phyloP scores from a whole-genome alignment of 2,329 filamentous ascomycete species.

The Fusarium scirpi region DNA sequence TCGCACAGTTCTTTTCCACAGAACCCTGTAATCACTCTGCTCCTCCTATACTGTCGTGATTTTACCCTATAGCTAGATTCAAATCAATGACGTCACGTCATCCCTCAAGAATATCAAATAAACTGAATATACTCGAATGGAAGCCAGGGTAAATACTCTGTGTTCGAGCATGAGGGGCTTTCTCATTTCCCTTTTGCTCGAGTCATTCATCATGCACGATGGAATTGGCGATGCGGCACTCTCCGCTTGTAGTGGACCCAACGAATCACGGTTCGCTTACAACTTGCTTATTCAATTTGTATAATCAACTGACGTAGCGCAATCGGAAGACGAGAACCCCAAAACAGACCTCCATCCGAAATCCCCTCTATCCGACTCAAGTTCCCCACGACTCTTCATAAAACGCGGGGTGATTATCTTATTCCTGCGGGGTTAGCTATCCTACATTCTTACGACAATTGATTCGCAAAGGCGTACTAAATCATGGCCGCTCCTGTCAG shows the following conservation, averaged over 20 bases:
- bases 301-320: background rate
- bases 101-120: too few relatives aligned
- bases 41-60: too few relatives aligned
- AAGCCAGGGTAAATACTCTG: too few relatives aligned
- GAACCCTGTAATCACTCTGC: too few relatives aligned
- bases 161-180: too few relatives aligned
- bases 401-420: background rate
- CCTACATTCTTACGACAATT: rapidly evolving
- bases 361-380: background rate
- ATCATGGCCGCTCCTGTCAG: slow-evolving; percentile 21
- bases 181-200: too few relatives aligned
- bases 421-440: background rate
- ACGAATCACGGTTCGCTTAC: background rate
- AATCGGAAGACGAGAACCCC: background rate
- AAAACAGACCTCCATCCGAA: background rate
- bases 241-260: background rate
- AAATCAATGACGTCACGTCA: too few relatives aligned
- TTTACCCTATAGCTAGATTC: too few relatives aligned
- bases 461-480: background rate
- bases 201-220: background rate
- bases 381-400: background rate
- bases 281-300: background rate
- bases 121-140: too few relatives aligned
- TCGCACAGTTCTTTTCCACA: too few relatives aligned
- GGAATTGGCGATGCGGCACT: background rate